Evolutionary conservation across 192 early-diverging fungal species (phyloP), one percentile per base, ranked within the genome.

Genomic region (Podila epigama): DNA sequence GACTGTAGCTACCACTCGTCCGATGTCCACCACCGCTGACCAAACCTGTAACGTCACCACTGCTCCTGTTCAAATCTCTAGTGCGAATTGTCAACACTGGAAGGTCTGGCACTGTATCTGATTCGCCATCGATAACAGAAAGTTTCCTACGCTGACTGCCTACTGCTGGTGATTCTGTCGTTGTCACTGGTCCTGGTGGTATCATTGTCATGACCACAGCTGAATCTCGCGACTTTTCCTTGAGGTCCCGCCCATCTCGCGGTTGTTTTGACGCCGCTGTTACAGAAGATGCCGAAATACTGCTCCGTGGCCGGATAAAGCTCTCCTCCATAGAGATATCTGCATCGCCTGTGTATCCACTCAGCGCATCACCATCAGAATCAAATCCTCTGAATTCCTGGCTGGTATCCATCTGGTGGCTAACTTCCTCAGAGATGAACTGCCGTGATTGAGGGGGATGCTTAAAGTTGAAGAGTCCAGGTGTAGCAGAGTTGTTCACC

Each of bases 261-360:
- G 66, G 36, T 32, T 28, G 36, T 8, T 54, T 13, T 22, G 53
- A 20, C 16, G 31, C 12, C n/a, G n/a, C n/a, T n/a, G n/a, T n/a
- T n/a, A n/a, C n/a, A n/a, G n/a, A n/a, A n/a, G n/a, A n/a, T n/a
- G n/a, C n/a, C n/a, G n/a, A n/a, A n/a, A n/a, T n/a, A n/a, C n/a
- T n/a, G n/a, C n/a, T 75, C 44, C 50, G 66, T 31, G 71, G 59
- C 1, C 71, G 64, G 28, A 75, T 60, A 58, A 62, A 63, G 34
- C 58, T 77, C 55, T 77, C 73, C 27, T 77, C 73, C 73, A 77
- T 77, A 6, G 73, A 77, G 10, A 77, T 32, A 16, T 77, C 73
- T 12, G 73, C 73, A 61, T 77, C 73, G 10, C 73, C 73, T 5
- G 66, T 77, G 40, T 77, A 77, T 2, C 73, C 73, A 25, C 66